phyloP scores from a whole-genome alignment of 2,329 filamentous ascomycete genomes.

The Botrytis aclada region DNA sequence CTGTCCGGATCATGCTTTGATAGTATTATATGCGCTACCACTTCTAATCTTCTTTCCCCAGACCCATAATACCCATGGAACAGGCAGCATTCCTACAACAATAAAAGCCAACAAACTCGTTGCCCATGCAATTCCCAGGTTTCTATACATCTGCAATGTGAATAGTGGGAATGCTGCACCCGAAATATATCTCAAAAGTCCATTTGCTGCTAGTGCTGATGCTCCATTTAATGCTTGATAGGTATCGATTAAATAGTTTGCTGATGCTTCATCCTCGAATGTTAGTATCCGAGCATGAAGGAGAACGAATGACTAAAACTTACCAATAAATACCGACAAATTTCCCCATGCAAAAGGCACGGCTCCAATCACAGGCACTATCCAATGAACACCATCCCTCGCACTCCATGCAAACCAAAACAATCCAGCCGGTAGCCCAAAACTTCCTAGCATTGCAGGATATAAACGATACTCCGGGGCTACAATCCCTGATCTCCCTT shows the following conservation, averaged over 20 bases:
- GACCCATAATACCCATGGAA: slow-evolving; percentile 53
- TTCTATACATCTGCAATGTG: slow-evolving; percentile 49
- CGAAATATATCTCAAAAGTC: slow-evolving; percentile 53
- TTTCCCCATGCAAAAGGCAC: slow-evolving; percentile 59
- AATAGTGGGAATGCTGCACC: slow-evolving; percentile 60
- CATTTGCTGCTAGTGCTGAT: slow-evolving; percentile 58
- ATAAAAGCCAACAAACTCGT: slow-evolving; percentile 44
- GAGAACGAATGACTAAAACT: slow-evolving; percentile 40
- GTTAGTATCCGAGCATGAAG: slow-evolving; percentile 53
- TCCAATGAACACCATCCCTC: slow-evolving; percentile 52
- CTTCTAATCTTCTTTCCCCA: slow-evolving; percentile 39
- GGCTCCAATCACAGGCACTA: slow-evolving; percentile 49
- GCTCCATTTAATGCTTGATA: slow-evolving; percentile 55
- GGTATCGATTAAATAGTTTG: slow-evolving; percentile 52
- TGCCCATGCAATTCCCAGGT: slow-evolving; percentile 41
- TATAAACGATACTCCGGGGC: slow-evolving; percentile 56
- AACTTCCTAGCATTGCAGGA: slow-evolving; percentile 56
- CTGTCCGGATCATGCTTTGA: slow-evolving; percentile 34
- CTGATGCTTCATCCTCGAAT: slow-evolving; percentile 52
- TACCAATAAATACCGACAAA: slow-evolving; percentile 54
- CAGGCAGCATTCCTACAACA: slow-evolving; percentile 46
- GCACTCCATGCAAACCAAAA: slow-evolving; percentile 61
- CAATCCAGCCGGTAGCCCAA: slow-evolving; percentile 49
- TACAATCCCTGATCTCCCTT: slow-evolving; percentile 28
- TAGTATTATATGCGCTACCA: slow-evolving; percentile 19